Percentiles rank a stretch among this genome's conserved stretches.
Evolutionary conservation across 306 rosid species (phyloP).

Genomic region (Vicia sativa): DNA sequence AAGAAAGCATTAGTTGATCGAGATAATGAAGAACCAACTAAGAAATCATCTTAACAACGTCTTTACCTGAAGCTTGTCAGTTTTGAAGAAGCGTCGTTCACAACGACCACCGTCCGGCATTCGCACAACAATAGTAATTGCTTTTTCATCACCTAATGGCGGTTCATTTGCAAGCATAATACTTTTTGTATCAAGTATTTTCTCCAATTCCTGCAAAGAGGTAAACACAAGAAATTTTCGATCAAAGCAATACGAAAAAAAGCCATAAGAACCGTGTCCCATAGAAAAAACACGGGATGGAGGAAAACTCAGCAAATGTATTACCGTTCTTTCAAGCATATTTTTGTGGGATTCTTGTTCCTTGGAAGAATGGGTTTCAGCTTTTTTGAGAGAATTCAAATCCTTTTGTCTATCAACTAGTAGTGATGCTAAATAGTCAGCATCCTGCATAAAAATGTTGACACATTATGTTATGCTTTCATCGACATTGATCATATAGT

Average conservation of each 20-base stretch:
- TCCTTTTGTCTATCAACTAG: slow-evolving; percentile 56
- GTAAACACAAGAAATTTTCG: slow-evolving; percentile 13
- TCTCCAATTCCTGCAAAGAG: slow-evolving; percentile 51
- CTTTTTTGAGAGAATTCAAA: slow-evolving; percentile 43
- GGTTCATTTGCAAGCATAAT: slow-evolving; percentile 68
- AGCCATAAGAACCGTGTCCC: neutral
- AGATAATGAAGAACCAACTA: no score
- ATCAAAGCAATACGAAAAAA: slow-evolving; percentile 3
- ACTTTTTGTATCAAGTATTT: slow-evolving; percentile 45
- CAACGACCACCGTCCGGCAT: slow-evolving; percentile 79
- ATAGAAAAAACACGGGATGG: neutral
- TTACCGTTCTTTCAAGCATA: slow-evolving; percentile 46
- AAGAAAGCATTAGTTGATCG: neutral
- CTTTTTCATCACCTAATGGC: slow-evolving; percentile 54
- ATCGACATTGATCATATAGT: slow-evolving; percentile 22
- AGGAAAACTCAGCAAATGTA: slow-evolving; percentile 1
- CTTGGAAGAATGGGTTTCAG: slow-evolving; percentile 45
- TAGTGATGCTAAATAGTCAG: slow-evolving; percentile 56
- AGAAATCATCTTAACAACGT: neutral
- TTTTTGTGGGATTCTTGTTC: slow-evolving; percentile 43
- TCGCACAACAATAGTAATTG: slow-evolving; percentile 67
- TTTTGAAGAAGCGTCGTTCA: slow-evolving; percentile 67
- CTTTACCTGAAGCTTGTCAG: slow-evolving; percentile 83
- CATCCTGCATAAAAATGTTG: slow-evolving; percentile 54
- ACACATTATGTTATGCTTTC: slow-evolving; percentile 27